phyloP scores from a whole-genome alignment of 768 basidiomycete genomes.

The Pulveroboletus sp. region DNA sequence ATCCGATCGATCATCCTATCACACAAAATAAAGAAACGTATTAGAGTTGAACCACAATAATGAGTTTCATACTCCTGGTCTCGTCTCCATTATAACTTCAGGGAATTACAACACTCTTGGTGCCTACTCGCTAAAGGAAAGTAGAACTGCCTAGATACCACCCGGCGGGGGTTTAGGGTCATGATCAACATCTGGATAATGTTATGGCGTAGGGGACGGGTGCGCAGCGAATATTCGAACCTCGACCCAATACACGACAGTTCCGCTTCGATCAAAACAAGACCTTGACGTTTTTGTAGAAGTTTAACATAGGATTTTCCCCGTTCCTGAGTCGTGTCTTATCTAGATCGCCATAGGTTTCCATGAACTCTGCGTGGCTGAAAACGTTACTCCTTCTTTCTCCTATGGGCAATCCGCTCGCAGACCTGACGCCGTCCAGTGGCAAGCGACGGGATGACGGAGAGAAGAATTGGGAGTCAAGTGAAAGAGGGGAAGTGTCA shows the following conservation, averaged over 20 bases:
- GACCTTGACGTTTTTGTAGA: conserved; percentile 92
- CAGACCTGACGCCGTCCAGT: conserved; percentile 65
- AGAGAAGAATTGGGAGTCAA: conserved; percentile 69
- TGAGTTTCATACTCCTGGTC: too few species aligned
- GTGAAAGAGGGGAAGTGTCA: conserved; percentile 45
- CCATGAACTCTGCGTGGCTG: conserved; percentile 85
- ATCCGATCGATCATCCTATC: not conserved
- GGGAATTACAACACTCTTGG: not conserved
- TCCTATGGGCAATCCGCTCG: conserved; percentile 75
- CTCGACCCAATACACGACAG: not conserved
- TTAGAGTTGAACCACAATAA: too few species aligned
- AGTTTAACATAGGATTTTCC: conserved; percentile 85
- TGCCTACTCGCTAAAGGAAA: not conserved
- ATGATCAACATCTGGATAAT: not conserved
- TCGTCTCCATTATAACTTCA: too few species aligned
- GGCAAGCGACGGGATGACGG: conserved; percentile 52
- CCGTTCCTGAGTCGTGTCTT: conserved; percentile 73
- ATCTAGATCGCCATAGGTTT: conserved; percentile 72
- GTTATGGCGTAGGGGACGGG: not conserved
- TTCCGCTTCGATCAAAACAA: conserved; percentile 54
- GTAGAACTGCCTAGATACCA: not conserved
- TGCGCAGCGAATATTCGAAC: not conserved
- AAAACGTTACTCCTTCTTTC: conserved; percentile 82
- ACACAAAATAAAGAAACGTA: not conserved
- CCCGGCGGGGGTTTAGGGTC: not conserved